phyloP scores from a whole-genome alignment of 2,329 filamentous ascomycete genomes.

The Paraphoma chrysanthemicola region DNA sequence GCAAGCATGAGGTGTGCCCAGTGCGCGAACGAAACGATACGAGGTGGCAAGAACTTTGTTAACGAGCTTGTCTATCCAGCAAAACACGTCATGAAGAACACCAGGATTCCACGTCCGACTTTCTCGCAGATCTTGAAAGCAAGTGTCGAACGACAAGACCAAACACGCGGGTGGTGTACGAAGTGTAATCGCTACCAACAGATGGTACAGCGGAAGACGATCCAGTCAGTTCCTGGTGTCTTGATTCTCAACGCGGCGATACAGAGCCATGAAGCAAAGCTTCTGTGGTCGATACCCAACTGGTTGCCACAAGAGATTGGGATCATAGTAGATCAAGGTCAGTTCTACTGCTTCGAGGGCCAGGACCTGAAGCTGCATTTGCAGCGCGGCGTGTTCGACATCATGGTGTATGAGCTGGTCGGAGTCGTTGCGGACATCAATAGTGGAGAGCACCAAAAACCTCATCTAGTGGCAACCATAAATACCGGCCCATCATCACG shows the following conservation, averaged over 20 bases:
- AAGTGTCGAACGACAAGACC: constrained; percentile 88
- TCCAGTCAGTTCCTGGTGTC: constrained; percentile 83
- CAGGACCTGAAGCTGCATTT: constrained; percentile 83
- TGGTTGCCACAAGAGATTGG: constrained; percentile 96
- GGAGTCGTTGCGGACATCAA: constrained; percentile 92
- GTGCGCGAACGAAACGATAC: constrained; percentile 84
- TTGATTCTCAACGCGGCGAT: constrained; percentile 84
- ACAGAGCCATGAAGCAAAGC: constrained; percentile 74
- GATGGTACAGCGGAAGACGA: constrained; percentile 81
- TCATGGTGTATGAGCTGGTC: constrained; percentile 89
- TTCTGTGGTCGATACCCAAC: constrained; percentile 85
- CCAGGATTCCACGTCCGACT: constrained; percentile 61
- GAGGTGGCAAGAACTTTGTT: constrained; percentile 78
- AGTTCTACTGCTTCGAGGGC: constrained; percentile 94
- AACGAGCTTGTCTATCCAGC: constrained; percentile 86
- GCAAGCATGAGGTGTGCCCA: constrained; percentile 82
- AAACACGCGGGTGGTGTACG: constrained; percentile 91
- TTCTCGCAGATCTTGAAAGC: constrained; percentile 94
- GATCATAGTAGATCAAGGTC: constrained; percentile 86
- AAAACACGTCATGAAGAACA: constrained; percentile 61
- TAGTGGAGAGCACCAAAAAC: constrained; percentile 81
- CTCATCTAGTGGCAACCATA: constrained; percentile 89
- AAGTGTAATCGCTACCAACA: constrained; percentile 91
- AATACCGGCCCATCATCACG: constrained; percentile 77
- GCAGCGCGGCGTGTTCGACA: constrained; percentile 78